Conservation (phyloP, 164 flowering plant species). For the Pachysandra terminalis region DNA sequence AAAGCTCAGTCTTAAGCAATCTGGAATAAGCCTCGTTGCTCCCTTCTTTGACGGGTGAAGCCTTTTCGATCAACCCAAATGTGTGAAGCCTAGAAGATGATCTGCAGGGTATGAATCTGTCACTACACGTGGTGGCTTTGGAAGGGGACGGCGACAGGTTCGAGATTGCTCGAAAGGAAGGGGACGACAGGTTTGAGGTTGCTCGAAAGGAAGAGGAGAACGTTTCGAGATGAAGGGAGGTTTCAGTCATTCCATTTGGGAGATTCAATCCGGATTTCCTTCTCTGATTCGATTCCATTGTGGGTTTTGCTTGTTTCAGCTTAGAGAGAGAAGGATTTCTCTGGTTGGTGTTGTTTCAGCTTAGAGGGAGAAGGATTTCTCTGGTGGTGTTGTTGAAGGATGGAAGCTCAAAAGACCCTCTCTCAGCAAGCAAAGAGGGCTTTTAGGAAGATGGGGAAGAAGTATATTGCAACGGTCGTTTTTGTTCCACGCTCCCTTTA, state of each 20-base stretch:
- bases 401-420: not conserved
- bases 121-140: too few relatives aligned
- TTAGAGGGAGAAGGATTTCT: not conserved
- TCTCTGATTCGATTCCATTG: slow-evolving; percentile 49
- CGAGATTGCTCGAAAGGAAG: slow-evolving; percentile 46
- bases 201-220: slow-evolving; percentile 37
- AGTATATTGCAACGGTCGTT: slow-evolving; percentile 10
- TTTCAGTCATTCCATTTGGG: slow-evolving; percentile 74
- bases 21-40: slow-evolving; percentile 75
- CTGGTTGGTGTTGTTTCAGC: slow-evolving; percentile 2
- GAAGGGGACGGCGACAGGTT: slow-evolving; percentile 59
- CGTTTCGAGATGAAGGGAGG: slow-evolving; percentile 60
- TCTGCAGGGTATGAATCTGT: slow-evolving; percentile 94
- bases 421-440: slow-evolving; percentile 5
- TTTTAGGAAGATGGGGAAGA: not conserved
- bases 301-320: slow-evolving; percentile 9
- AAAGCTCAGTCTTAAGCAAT: slow-evolving; percentile 73
- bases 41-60: slow-evolving; percentile 80
- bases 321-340: not conserved
- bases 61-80: slow-evolving; percentile 71
- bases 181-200: slow-evolving; percentile 49
- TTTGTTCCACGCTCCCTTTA: not conserved
- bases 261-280: slow-evolving; percentile 74
- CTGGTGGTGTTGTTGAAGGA: not conserved
- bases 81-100: slow-evolving; percentile 90